These are phyloP conservation scores for Lizonia empirigonia DNA, from an alignment of 2,329 filamentous ascomycete genomes.

Conservation along the genomic window DNA sequence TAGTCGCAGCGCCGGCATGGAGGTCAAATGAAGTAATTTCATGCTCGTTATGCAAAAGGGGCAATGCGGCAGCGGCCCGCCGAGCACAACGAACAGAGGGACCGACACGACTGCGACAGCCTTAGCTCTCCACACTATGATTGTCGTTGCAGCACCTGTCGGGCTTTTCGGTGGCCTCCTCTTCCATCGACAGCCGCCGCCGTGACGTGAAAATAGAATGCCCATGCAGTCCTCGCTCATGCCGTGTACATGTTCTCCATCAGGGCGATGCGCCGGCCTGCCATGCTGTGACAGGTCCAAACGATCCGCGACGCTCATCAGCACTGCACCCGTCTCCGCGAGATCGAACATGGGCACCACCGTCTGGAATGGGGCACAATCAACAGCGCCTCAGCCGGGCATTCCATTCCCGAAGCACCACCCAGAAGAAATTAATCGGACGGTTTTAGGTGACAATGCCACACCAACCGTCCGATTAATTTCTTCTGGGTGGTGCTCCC, in stretches of 20 bases:
- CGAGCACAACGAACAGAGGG: slow-evolving; percentile 26
- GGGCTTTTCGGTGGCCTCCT: slow-evolving; percentile 20
- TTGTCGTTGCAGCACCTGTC: slow-evolving; percentile 27
- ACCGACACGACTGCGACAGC: slow-evolving; percentile 20
- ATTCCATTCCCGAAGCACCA: background rate
- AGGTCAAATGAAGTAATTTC: slow-evolving; percentile 18
- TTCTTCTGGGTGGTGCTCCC: too few relatives aligned
- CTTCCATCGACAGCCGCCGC: slow-evolving; percentile 22
- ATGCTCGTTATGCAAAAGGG: slow-evolving; percentile 30
- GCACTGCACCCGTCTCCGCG: too few relatives aligned
- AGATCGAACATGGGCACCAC: too few relatives aligned
- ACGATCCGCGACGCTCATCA: too few relatives aligned
- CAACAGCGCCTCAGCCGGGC: too few relatives aligned
- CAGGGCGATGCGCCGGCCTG: slow-evolving; percentile 9
- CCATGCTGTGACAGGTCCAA: too few relatives aligned
- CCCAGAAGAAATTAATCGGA: too few relatives aligned
- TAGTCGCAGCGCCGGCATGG: slow-evolving; percentile 8
- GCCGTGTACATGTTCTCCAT: slow-evolving; percentile 2
- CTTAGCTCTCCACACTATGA: slow-evolving; percentile 43
- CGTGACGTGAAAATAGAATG: slow-evolving; percentile 6
- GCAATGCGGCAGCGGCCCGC: slow-evolving; percentile 24
- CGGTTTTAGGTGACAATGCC: too few relatives aligned
- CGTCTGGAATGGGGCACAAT: too few relatives aligned
- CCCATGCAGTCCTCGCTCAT: slow-evolving; percentile 10
- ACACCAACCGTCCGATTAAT: slow-evolving; percentile 2